Conservation (phyloP, 2,329 filamentous ascomycete genomes). For the Purpureocillium lavendulum region DNA sequence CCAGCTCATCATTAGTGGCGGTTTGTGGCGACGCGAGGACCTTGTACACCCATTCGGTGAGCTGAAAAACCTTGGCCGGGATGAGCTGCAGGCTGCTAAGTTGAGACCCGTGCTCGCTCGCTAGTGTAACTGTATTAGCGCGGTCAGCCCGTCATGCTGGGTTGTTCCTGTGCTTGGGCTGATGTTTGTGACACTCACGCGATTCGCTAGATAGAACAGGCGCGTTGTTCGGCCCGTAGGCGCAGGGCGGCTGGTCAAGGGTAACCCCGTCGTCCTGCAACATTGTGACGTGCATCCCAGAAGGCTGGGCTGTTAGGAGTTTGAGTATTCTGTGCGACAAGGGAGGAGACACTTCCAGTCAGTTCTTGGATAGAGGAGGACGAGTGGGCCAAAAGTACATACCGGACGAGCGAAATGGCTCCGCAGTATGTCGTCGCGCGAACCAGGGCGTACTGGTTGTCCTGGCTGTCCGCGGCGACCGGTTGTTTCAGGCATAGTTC, state of each 20-base stretch:
- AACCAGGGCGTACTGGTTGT: constrained; percentile 2
- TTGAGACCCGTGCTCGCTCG: not conserved
- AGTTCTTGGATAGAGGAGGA: not conserved
- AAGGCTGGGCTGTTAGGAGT: no score
- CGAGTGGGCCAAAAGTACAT: not conserved
- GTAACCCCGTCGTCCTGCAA: no score
- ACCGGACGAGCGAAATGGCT: constrained; percentile 8
- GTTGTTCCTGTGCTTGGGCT: not conserved
- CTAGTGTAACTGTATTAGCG: not conserved
- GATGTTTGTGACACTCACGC: not conserved
- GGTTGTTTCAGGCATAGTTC: constrained; percentile 1
- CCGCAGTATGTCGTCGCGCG: constrained; percentile 5
- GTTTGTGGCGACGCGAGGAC: not conserved
- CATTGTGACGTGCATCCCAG: no score
- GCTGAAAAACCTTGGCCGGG: constrained; percentile 8
- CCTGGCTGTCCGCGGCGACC: not conserved
- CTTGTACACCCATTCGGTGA: constrained; percentile 11
- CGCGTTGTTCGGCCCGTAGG: not conserved
- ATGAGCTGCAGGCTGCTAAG: constrained; percentile 2
- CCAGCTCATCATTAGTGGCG: no score
- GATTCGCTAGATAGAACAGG: not conserved
- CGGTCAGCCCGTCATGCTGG: not conserved
- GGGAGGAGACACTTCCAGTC: no score
- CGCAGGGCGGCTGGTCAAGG: no score
- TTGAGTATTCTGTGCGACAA: no score